Evolutionary conservation across 2,329 filamentous ascomycete species (phyloP), one percentile per base, ranked within the genome.

Genomic region (Calonectria pseudoreteaudii): DNA sequence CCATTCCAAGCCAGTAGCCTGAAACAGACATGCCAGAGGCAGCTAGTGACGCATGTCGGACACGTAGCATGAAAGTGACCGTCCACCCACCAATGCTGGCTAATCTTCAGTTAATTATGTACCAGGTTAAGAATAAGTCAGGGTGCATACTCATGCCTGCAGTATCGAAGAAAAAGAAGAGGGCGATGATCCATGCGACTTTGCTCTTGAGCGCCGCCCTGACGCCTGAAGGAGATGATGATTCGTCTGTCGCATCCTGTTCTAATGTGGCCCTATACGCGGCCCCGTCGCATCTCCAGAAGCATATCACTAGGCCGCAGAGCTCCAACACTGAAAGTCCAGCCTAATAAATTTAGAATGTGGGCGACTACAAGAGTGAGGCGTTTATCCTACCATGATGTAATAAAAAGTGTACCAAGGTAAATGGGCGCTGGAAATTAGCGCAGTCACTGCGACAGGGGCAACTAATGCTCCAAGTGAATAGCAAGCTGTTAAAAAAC

Each of bases 1-100:
- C 94, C 75, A 97, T 89, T 0, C 94, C 95, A 28, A 95, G 88
- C 94, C 94, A 97, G 84, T 95, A 96, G 0, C 94, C 94, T 3
- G 94, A 95, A 0, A 92, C 92, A 0, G 92, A 92, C 88, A 96
- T 93, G 20, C 94, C 94, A 34, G 92, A 92, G 0, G 91, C 90
- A 77, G 95, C 95, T 0, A 90, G 84, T 3, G 86, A 88, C 1
- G 91, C 94, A 20, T 92, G 83, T 10, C 95, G 90, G 9, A 95
- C 92, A 41, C 91, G 89, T 34, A 95, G 92, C 94, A 97, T 96
- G 83, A 97, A 96, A 9, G 92, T 92, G 69, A 95, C 93, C 70
- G 97, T 94, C 95, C 94, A 97, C 8, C 94, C 95, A 36, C 68
- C 58, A 7, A 66, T 49, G 16, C 49, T 49, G 9, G 36, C 69